These are phyloP conservation scores for Didymella pinodella DNA, from an alignment of 2,329 filamentous ascomycete genomes.

Conservation along the genomic window DNA sequence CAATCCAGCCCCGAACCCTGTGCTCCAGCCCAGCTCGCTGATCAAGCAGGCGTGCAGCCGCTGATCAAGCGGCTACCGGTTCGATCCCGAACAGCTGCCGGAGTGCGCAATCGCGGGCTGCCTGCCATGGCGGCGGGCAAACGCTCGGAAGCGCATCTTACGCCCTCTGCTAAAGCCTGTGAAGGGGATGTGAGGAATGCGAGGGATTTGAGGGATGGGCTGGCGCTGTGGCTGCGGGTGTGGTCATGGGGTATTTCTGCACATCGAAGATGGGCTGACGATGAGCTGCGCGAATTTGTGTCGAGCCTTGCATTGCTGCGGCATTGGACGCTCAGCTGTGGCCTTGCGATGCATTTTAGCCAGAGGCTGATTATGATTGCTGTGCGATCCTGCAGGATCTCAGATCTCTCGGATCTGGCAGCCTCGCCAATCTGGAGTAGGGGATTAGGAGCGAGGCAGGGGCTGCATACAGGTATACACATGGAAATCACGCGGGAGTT, in stretches of 20 bases:
- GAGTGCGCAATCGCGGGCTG: not conserved
- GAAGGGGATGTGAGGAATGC: not conserved
- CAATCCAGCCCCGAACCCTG: not conserved
- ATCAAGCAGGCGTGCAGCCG: not conserved
- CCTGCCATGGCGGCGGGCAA: conserved; percentile 13
- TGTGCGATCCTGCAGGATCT: conserved; percentile 1
- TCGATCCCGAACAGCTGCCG: conserved; percentile 3
- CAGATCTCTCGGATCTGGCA: not conserved
- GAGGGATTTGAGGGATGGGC: conserved; percentile 5
- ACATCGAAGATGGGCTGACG: not conserved
- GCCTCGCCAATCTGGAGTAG: not conserved
- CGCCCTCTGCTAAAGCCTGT: not conserved
- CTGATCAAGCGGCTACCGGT: conserved; percentile 5
- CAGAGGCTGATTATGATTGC: not conserved
- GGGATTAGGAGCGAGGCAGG: not conserved
- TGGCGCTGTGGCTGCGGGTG: not conserved
- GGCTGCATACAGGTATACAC: not conserved
- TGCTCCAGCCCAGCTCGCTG: conserved; percentile 3
- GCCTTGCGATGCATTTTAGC: not conserved
- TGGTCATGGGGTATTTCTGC: not conserved
- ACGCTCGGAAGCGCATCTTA: conserved; percentile 15
- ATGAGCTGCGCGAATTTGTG: not conserved
- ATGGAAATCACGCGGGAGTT: conserved; percentile 13
- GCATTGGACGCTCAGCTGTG: not conserved
- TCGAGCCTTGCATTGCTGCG: conserved; percentile 8